Conservation (phyloP, 2,329 filamentous ascomycete genomes). For the Venturia asperata region DNA sequence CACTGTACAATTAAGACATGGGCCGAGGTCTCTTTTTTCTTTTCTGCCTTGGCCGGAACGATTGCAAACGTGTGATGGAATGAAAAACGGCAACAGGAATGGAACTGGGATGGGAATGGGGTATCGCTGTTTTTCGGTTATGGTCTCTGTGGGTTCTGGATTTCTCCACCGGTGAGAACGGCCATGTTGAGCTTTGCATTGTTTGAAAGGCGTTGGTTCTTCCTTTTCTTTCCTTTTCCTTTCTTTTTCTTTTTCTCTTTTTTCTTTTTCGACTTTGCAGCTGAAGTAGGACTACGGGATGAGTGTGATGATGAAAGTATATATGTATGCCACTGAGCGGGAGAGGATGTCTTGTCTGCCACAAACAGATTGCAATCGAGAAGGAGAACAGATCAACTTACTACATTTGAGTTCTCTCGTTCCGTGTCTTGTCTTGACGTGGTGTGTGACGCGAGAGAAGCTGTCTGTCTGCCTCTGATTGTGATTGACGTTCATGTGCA, state of each 20-base stretch:
- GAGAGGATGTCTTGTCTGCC: not conserved
- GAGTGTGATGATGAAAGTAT: too few relatives aligned
- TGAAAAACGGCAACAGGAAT: not conserved
- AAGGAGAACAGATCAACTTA: conserved; percentile 4
- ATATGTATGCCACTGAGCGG: conserved; percentile 9
- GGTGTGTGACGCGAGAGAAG: too few relatives aligned
- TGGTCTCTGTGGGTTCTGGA: not conserved
- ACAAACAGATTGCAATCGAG: not conserved
- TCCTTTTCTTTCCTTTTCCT: not conserved
- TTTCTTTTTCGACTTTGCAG: not conserved
- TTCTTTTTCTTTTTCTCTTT: conserved; percentile 1
- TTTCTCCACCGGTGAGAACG: not conserved
- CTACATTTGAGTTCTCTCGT: not conserved
- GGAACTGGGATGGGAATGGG: not conserved
- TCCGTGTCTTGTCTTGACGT: not conserved
- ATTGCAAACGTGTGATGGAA: not conserved
- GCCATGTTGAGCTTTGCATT: not conserved
- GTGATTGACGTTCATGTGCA: too few relatives aligned
- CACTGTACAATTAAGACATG: conserved; percentile 1
- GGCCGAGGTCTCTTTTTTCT: not conserved
- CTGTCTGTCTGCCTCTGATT: too few relatives aligned
- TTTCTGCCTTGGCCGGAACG: not conserved
- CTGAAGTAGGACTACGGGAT: not conserved
- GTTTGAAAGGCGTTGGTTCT: not conserved
- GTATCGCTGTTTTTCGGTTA: conserved; percentile 3